Conservation (phyloP, 345 rosid genomes). For the Tarenaya hassleriana region DNA sequence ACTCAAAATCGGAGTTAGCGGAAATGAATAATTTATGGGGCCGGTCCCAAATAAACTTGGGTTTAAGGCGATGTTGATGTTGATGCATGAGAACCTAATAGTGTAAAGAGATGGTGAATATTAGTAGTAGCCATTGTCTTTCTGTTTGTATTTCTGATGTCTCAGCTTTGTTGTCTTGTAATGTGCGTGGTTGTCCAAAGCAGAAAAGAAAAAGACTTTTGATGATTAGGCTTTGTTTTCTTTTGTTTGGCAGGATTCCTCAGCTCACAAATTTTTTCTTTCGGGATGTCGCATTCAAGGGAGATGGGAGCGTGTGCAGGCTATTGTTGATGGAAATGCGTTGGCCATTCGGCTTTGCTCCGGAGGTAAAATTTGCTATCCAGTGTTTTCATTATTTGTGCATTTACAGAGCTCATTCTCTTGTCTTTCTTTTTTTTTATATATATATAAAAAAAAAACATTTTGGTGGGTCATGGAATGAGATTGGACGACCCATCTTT, state of each 20-base stretch:
- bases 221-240: slow-evolving; percentile 8
- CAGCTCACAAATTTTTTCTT: not conserved
- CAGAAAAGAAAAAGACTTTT: not conserved
- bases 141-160: too few relatives aligned
- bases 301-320: slow-evolving; percentile 14
- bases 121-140: too few relatives aligned
- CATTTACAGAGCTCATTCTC: slow-evolving; percentile 2
- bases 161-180: too few relatives aligned
- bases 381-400: slow-evolving; percentile 19
- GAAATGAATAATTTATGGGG: too few relatives aligned
- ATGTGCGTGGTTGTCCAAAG: too few relatives aligned
- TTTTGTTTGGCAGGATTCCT: slow-evolving; percentile 14
- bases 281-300: slow-evolving; percentile 10
- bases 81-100: too few relatives aligned
- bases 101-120: slow-evolving; percentile 21
- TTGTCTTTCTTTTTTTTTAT: slow-evolving; percentile 20
- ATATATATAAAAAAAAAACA: too few relatives aligned
- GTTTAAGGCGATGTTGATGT: too few relatives aligned
- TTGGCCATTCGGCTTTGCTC: slow-evolving; percentile 10
- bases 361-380: slow-evolving; percentile 19
- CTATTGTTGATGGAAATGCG: slow-evolving; percentile 7
- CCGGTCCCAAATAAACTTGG: too few relatives aligned
- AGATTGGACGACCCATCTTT: slow-evolving; percentile 26
- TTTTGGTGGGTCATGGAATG: slow-evolving; percentile 32
- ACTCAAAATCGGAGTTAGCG: too few relatives aligned